These are phyloP conservation scores for Stentor coeruleus DNA, from an alignment of 73 alveolate species.

Conservation along the genomic window DNA sequence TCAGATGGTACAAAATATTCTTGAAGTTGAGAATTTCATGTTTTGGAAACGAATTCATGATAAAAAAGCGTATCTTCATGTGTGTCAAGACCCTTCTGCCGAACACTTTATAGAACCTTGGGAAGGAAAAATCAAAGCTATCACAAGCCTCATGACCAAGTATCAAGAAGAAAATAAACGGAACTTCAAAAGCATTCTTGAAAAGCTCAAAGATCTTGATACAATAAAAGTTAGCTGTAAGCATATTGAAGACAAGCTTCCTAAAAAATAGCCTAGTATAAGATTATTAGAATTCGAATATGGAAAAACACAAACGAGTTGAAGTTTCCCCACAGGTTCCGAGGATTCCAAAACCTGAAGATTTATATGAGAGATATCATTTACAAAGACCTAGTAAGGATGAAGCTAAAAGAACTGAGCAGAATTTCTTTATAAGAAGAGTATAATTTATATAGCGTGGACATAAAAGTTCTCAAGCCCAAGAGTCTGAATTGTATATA, in stretches of 20 bases:
- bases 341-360: not conserved
- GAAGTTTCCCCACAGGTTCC: not conserved
- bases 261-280: not conserved
- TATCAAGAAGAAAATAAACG: not conserved
- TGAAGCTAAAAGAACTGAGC: not conserved
- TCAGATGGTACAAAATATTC: not conserved
- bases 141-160: not conserved
- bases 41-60: not conserved
- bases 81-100: not conserved
- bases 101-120: not conserved
- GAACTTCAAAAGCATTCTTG: not conserved
- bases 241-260: not conserved
- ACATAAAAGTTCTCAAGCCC: no score
- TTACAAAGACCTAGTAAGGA: not conserved
- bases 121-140: conserved; percentile 1
- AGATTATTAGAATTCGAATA: no score
- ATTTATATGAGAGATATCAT: not conserved
- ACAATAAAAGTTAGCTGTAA: not conserved
- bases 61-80: not conserved
- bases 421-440: not conserved
- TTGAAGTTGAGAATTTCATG: not conserved
- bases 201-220: not conserved
- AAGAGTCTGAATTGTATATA: no score
- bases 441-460: not conserved
- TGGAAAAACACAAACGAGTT: conserved; percentile 3